Percentiles rank a stretch among this genome's conserved stretches.
Conservation (phyloP, 371 early-diverging fungal genomes). For the Blakeslea trispora region DNA sequence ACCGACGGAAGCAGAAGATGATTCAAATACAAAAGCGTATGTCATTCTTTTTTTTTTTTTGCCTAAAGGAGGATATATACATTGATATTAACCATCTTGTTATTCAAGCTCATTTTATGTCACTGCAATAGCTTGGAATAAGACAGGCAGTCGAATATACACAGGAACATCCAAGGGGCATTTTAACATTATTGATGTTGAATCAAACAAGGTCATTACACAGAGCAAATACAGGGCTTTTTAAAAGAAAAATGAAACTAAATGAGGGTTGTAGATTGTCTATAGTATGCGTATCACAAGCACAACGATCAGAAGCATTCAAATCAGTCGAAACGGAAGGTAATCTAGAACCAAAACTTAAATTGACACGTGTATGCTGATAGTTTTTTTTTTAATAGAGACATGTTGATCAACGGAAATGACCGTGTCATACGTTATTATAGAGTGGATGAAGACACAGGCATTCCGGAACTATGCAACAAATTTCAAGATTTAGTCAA, state of each 20-base stretch:
- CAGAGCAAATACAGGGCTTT: too few relatives aligned
- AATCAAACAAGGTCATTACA: slow-evolving; percentile 50
- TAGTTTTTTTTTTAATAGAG: too few relatives aligned
- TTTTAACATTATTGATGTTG: slow-evolving; percentile 61
- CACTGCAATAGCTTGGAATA: slow-evolving; percentile 46
- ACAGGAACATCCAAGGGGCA: slow-evolving; percentile 74
- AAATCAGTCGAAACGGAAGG: slow-evolving; percentile 60
- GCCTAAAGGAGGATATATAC: too few relatives aligned
- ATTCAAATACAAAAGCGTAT: not conserved
- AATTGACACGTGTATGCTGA: not conserved
- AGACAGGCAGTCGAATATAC: slow-evolving; percentile 67
- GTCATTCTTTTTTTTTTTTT: too few relatives aligned
- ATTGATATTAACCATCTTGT: too few relatives aligned
- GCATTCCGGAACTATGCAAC: slow-evolving; percentile 57
- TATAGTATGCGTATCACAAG: slow-evolving; percentile 48
- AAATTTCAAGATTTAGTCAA: slow-evolving; percentile 91
- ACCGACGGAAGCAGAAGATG: slow-evolving; percentile 28
- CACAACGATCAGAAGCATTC: slow-evolving; percentile 66
- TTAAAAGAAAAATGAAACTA: not conserved
- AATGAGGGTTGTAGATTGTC: slow-evolving; percentile 26
- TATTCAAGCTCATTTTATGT: slow-evolving; percentile 25
- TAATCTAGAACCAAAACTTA: slow-evolving; percentile 6
- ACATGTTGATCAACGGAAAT: slow-evolving; percentile 71
- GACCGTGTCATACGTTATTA: slow-evolving; percentile 76
- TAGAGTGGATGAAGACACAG: slow-evolving; percentile 43